Conservation (phyloP, 176 grass and related monocot genomes). For the Ensete ventricosum region DNA sequence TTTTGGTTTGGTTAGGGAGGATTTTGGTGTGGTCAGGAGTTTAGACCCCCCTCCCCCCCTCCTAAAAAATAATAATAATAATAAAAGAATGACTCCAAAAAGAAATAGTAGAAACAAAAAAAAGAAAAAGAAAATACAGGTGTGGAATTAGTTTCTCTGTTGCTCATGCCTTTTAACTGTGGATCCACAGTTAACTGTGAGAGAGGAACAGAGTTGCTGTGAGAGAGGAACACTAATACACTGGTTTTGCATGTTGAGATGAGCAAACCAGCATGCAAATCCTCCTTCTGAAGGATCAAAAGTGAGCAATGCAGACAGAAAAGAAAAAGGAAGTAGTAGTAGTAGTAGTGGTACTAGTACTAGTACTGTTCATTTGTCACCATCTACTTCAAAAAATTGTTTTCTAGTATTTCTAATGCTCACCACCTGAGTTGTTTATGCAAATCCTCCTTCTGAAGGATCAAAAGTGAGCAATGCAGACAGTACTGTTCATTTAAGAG, state of each 20-base stretch:
- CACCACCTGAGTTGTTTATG: conserved; percentile 65
- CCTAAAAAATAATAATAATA: background rate
- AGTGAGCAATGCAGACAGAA: conserved; percentile 2
- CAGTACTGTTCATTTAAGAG: too few relatives aligned
- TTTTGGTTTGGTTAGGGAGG: conserved; percentile 24
- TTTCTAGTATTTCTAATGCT: conserved; percentile 15
- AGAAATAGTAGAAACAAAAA: background rate
- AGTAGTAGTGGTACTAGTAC: too few relatives aligned
- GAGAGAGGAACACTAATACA: conserved; percentile 24
- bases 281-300: conserved; percentile 16
- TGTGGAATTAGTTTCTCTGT: background rate
- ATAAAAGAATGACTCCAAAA: background rate
- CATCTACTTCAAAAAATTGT: conserved; percentile 26
- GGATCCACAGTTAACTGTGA: conserved; percentile 15
- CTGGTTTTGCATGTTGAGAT: conserved; percentile 24
- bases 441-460: conserved; percentile 18
- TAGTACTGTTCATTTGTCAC: conserved; percentile 25
- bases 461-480: conserved; percentile 14
- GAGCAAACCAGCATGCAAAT: background rate
- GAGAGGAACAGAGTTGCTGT: conserved; percentile 19
- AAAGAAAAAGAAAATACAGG: too few relatives aligned
- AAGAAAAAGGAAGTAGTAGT: background rate
- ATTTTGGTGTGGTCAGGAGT: conserved; percentile 8
- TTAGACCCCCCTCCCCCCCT: background rate
- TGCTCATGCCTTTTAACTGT: conserved; percentile 16